A percentile compares a stretch with the other conserved stretches of the same genome.
Evolutionary conservation across 2,329 filamentous ascomycete genomes (phyloP).

Genomic region (Botrytis aclada): DNA sequence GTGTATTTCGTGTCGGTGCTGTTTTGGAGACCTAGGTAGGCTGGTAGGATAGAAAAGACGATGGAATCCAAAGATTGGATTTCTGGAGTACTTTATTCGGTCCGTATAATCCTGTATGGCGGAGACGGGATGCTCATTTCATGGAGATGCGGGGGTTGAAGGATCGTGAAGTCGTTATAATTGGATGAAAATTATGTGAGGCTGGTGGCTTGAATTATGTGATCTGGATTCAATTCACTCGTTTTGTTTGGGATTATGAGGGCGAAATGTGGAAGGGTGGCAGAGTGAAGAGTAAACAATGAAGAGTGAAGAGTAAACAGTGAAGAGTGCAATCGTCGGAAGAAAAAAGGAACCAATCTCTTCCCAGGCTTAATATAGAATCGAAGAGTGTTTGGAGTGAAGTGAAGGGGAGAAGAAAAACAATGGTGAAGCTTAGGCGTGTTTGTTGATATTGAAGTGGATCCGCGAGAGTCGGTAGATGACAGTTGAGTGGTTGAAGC

Average conservation of each 20-base stretch:
- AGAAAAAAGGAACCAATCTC: neutral
- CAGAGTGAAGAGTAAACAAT: neutral
- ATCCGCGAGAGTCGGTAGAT: neutral
- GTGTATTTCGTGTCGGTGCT: neutral
- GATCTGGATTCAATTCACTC: neutral
- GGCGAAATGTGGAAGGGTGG: neutral
- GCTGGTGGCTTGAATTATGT: neutral
- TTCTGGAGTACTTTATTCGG: slow-evolving; percentile 18
- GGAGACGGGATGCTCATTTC: slow-evolving; percentile 20
- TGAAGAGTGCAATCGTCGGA: neutral
- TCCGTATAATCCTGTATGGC: slow-evolving; percentile 20
- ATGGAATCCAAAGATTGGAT: slow-evolving; percentile 1
- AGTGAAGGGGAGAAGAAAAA: neutral
- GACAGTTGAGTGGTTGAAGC: neutral
- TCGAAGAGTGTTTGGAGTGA: neutral
- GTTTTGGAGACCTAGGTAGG: neutral
- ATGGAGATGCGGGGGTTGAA: slow-evolving; percentile 18
- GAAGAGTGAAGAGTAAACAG: neutral
- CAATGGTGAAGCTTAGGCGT: neutral
- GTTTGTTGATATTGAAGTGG: slow-evolving; percentile 6
- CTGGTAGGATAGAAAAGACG: neutral
- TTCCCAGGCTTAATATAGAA: neutral
- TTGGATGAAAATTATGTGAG: neutral
- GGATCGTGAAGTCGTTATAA: neutral
- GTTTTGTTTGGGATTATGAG: neutral